Conservation (phyloP, 441 rosid genomes). For the Geranium incanum region DNA sequence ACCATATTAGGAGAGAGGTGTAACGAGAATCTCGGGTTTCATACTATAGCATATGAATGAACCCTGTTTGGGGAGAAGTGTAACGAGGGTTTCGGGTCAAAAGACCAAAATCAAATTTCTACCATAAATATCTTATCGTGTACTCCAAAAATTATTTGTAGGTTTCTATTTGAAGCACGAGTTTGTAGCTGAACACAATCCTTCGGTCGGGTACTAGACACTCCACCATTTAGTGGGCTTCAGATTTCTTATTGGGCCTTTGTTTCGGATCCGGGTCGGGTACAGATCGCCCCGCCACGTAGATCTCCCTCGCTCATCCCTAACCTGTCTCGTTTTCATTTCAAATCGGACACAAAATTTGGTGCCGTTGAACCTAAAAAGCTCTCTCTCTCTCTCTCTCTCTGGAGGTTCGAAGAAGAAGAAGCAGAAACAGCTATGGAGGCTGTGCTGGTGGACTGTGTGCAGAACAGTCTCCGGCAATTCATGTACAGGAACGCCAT, state of each 20-base stretch:
- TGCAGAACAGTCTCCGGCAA: constrained; percentile 73
- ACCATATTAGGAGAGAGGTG: too few relatives aligned
- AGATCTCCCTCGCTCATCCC: neutral
- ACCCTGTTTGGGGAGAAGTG: too few relatives aligned
- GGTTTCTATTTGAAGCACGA: too few relatives aligned
- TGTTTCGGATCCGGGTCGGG: neutral
- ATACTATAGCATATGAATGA: too few relatives aligned
- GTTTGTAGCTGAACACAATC: too few relatives aligned
- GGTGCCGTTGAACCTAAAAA: constrained; percentile 34
- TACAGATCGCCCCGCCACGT: neutral
- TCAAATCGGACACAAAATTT: neutral
- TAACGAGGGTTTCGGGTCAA: too few relatives aligned
- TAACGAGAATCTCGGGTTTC: too few relatives aligned
- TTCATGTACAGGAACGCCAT: constrained; percentile 77
- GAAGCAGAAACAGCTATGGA: constrained; percentile 49
- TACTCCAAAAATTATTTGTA: too few relatives aligned
- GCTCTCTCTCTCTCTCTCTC: constrained; percentile 11
- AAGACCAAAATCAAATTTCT: too few relatives aligned
- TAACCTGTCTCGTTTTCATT: neutral
- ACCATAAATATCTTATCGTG: too few relatives aligned
- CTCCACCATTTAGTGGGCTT: neutral
- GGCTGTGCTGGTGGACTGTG: constrained; percentile 66
- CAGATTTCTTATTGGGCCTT: neutral
- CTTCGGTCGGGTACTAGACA: too few relatives aligned
- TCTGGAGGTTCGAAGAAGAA: constrained; percentile 18